Percentiles rank a stretch among this genome's conserved stretches.
These are phyloP conservation scores for Diaporthe amygdali DNA, from an alignment of 2,329 filamentous ascomycete species.

Conservation along the genomic window DNA sequence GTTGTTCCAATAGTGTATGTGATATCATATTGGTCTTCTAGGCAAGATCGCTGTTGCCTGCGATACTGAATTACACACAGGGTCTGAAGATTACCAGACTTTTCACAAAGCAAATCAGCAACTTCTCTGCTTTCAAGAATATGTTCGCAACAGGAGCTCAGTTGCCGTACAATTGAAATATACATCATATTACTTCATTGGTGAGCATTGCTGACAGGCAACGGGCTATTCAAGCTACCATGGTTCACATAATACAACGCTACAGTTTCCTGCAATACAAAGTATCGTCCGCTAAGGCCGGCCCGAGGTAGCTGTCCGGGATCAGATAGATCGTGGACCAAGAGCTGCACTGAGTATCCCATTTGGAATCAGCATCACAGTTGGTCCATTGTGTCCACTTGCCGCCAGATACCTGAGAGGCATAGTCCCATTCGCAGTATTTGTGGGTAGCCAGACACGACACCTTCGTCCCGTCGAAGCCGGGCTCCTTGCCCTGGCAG, in stretches of 20 bases:
- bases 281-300: neutral
- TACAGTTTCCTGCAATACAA: neutral
- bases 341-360: neutral
- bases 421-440: constrained; percentile 8
- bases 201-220: neutral
- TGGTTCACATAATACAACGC: too few species aligned
- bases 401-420: neutral
- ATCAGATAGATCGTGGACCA: neutral
- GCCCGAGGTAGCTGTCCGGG: neutral
- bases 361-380: neutral
- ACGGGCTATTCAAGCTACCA: neutral
- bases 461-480: constrained; percentile 9
- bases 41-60: neutral
- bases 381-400: neutral
- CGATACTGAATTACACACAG: neutral
- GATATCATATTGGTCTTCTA: too few species aligned
- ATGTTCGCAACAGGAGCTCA: too few species aligned
- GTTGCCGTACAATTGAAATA: neutral
- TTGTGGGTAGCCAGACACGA: constrained; percentile 10
- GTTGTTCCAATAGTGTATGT: too few species aligned
- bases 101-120: neutral
- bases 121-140: neutral
- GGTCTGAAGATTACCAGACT: neutral
- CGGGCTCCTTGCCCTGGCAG: constrained; percentile 1
- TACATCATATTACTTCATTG: neutral